phyloP scores from a whole-genome alignment of 2,329 filamentous ascomycete species.

The Aspergillus latus region DNA sequence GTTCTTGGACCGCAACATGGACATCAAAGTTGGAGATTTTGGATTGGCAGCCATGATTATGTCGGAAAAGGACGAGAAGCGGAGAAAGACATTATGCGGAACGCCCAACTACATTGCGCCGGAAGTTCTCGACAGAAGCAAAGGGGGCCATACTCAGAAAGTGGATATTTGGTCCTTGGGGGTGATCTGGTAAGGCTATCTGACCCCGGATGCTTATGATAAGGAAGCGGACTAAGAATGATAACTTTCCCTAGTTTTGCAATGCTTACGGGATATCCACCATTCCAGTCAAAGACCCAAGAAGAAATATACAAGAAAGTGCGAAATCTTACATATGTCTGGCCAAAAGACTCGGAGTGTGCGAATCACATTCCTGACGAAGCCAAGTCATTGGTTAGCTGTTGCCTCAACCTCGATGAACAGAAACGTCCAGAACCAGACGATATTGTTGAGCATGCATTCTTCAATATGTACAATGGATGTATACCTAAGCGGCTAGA shows the following conservation, averaged over 20 bases:
- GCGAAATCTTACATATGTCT: slow-evolving; percentile 48
- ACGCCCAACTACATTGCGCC: slow-evolving; percentile 98
- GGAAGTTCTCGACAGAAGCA: slow-evolving; percentile 91
- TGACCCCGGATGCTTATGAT: background rate
- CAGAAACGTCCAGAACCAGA: slow-evolving; percentile 52
- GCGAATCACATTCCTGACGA: slow-evolving; percentile 50
- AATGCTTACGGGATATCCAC: slow-evolving; percentile 92
- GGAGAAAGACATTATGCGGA: slow-evolving; percentile 90
- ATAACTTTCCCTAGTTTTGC: slow-evolving; percentile 66
- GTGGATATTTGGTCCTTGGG: slow-evolving; percentile 98
- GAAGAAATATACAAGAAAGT: slow-evolving; percentile 54
- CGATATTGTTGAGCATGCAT: slow-evolving; percentile 51
- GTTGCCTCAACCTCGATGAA: slow-evolving; percentile 49
- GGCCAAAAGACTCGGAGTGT: slow-evolving; percentile 47
- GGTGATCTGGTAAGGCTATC: slow-evolving; percentile 73
- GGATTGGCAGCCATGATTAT: slow-evolving; percentile 88
- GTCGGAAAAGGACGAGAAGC: slow-evolving; percentile 81
- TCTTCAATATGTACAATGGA: slow-evolving; percentile 52
- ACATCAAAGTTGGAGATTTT: slow-evolving; percentile 97
- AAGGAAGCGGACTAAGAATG: slow-evolving; percentile 7
- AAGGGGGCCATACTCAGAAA: slow-evolving; percentile 93
- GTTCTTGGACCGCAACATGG: slow-evolving; percentile 92
- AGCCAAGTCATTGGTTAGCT: slow-evolving; percentile 49
- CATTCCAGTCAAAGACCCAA: slow-evolving; percentile 76
- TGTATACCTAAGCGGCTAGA: slow-evolving; percentile 48